phyloP scores from a whole-genome alignment of 75 land plant genomes.

The Cryptomeria japonica region DNA sequence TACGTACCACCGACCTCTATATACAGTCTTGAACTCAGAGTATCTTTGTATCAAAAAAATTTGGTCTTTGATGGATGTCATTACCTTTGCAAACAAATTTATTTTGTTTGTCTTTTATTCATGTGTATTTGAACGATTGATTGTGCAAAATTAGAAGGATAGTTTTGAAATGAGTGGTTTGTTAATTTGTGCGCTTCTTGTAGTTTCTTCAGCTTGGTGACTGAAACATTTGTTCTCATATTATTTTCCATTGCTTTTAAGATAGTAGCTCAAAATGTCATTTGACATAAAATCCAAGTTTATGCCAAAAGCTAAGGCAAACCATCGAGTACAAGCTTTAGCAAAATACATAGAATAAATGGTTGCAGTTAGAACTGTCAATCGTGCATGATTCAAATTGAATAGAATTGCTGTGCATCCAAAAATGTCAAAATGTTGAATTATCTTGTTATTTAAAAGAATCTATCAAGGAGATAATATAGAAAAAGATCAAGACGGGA shows the following conservation, averaged over 20 bases:
- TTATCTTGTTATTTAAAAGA: neutral
- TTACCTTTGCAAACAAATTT: no score
- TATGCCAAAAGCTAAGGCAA: constrained; percentile 61
- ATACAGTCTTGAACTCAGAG: no score
- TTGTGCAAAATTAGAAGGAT: no score
- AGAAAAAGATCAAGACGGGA: neutral
- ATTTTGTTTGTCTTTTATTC: neutral
- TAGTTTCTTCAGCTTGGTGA: constrained; percentile 29
- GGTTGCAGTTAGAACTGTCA: constrained; percentile 61
- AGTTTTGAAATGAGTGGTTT: no score
- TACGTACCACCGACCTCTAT: no score
- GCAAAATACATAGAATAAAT: constrained; percentile 69
- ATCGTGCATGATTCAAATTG: constrained; percentile 61
- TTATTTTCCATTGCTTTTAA: constrained; percentile 38
- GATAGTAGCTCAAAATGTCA: constrained; percentile 58
- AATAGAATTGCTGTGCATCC: constrained; percentile 61
- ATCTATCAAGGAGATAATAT: neutral
- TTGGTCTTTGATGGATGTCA: no score
- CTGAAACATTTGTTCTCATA: constrained; percentile 24
- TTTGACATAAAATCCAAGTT: constrained; percentile 81
- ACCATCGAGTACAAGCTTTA: constrained; percentile 71
- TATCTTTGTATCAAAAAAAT: no score
- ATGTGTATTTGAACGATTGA: no score
- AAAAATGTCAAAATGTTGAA: neutral
- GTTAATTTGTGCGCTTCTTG: constrained; percentile 13